Evolutionary conservation across 2,329 filamentous ascomycete genomes (phyloP), one percentile per base, ranked within the genome.

Genomic region (Gaeumannomyces tritici): DNA sequence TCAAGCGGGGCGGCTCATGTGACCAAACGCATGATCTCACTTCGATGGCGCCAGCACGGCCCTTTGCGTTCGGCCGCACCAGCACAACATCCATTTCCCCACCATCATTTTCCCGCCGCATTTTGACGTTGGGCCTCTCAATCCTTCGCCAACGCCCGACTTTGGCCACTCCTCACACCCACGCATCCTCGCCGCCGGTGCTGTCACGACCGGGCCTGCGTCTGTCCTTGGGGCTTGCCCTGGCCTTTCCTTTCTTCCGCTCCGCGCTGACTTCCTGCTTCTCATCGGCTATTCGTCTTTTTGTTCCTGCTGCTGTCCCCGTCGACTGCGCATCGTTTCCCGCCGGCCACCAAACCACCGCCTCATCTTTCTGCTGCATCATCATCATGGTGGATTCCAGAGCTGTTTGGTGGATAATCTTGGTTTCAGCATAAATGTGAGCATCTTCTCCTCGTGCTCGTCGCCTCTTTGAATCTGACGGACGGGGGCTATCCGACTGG

Each of bases 361-460:
- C 42, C 29, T 35, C 31, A 47, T 57, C 60, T 51, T 28, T 61
- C 31, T 42, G 26, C 55, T 47, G 33, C 24, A 51, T 61, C 24
- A 61, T 57, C 60, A 61, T 33, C 60, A 61, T 61, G 60, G 60
- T 61, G 57, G 55, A 42, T 33, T 47, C 28, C 27, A 55, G 60
- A 61, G 54, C 33, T 57, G 60, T 24, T 26, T 28, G 31, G 54
- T 24, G 26, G 24, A 55, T 35, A 26, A 47, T 61, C 7, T 57
- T 57, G 21, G 29, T 61, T 51, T 57, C 33, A 57, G 54, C 55
- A 33, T 61, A 61, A 61, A 15, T 61, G 60, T 61, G 56, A 57
- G 60, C 7, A n/a, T 18, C 21, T 18, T 27, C 31, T 26, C 12
- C 51, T 27, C 4, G 3, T n/a, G 33, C 42, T 51, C 18, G n/a